Evolutionary conservation across 768 basidiomycete species (phyloP).

Genomic region (Suillus alpinus): DNA sequence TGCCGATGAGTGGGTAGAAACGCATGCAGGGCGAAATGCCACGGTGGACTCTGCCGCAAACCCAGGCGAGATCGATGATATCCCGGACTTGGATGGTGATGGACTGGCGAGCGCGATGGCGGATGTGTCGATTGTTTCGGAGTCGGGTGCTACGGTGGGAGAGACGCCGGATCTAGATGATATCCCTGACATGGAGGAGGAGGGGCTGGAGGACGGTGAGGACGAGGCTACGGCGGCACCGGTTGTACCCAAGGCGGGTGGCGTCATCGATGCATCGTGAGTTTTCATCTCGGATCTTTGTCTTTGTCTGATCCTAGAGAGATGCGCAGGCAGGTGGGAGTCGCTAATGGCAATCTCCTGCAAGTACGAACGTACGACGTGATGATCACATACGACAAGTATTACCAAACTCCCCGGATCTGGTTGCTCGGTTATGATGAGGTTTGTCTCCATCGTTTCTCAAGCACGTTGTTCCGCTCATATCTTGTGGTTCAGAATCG

Average conservation of each 20-base stretch:
- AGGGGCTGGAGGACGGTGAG: constrained; percentile 80
- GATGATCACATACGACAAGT: constrained; percentile 99
- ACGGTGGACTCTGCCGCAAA: constrained; percentile 52
- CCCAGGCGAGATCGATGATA: constrained; percentile 73
- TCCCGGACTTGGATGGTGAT: constrained; percentile 76
- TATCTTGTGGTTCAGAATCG: constrained; percentile 60
- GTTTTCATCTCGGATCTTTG: constrained; percentile 16
- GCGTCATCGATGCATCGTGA: constrained; percentile 49
- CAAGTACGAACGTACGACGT: constrained; percentile 99
- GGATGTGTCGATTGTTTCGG: constrained; percentile 41
- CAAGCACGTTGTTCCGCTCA: neutral
- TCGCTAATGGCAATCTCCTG: constrained; percentile 78
- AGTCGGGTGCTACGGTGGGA: constrained; percentile 30
- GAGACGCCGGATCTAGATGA: constrained; percentile 94
- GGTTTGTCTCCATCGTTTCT: constrained; percentile 40
- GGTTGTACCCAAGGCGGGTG: constrained; percentile 50
- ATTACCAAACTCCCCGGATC: constrained; percentile 97
- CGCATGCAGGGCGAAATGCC: constrained; percentile 78
- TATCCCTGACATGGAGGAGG: constrained; percentile 99
- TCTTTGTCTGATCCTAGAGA: constrained; percentile 5
- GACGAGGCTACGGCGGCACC: constrained; percentile 83
- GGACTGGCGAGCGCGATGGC: constrained; percentile 44
- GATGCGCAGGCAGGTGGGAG: constrained; percentile 51
- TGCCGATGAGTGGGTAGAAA: constrained; percentile 97
- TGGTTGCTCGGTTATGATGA: constrained; percentile 99